Conservation (phyloP, 1,284 basidiomycete genomes). For the Irpex sp. region DNA sequence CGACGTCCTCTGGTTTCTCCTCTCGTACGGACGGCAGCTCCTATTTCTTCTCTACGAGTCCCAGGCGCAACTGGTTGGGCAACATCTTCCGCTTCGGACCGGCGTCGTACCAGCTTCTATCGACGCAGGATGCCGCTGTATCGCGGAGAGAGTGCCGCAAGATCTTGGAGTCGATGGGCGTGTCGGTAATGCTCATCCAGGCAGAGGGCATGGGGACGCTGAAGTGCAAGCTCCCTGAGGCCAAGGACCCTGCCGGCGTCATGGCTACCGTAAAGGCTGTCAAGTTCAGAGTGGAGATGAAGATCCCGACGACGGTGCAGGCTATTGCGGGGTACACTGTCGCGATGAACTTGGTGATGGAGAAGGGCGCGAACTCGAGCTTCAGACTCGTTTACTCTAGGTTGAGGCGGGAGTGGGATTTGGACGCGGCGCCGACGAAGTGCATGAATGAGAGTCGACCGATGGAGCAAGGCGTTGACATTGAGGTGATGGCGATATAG, state of each 20-base stretch:
- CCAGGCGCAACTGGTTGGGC: constrained; percentile 83
- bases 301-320: constrained; percentile 41
- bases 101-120: constrained; percentile 59
- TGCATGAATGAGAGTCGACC: constrained; percentile 15
- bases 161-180: constrained; percentile 71
- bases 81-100: constrained; percentile 88
- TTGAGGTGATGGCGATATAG: background rate
- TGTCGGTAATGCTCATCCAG: constrained; percentile 64
- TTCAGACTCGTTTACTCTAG: constrained; percentile 75
- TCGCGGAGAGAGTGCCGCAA: constrained; percentile 74
- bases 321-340: constrained; percentile 48
- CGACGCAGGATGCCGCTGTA: constrained; percentile 62
- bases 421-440: constrained; percentile 37
- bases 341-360: constrained; percentile 69
- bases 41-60: constrained; percentile 42
- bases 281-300: constrained; percentile 77
- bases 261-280: constrained; percentile 59
- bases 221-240: constrained; percentile 65
- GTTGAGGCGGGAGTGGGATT: constrained; percentile 70
- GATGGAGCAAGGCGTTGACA: constrained; percentile 21
- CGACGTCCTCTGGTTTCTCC: constrained; percentile 42
- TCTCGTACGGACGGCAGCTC: constrained; percentile 38
- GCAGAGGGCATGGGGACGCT: constrained; percentile 48
- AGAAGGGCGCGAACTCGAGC: constrained; percentile 79
- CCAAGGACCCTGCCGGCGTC: constrained; percentile 52